Base-by-base conservation (phyloP, 2,329 filamentous ascomycete species). In the Calonectria pauciramosa region DNA sequence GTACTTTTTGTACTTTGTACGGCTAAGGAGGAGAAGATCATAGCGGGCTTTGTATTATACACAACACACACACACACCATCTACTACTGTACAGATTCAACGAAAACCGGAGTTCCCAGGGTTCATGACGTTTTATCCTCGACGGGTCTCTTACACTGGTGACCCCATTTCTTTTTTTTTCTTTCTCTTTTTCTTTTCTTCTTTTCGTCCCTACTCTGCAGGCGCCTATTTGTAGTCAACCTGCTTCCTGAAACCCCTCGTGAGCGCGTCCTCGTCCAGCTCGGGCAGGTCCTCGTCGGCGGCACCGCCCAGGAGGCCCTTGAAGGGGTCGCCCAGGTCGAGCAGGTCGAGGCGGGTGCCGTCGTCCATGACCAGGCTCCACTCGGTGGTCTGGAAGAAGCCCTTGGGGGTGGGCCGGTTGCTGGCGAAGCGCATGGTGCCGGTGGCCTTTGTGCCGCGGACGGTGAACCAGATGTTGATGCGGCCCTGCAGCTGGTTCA, bases 401-500 rank as follows among this genome's bases (percentile, higher is more conserved):
- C 88, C 89, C 80, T 91, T 90, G 72, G 88, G 79, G 10, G 85
- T 86, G 79, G 90, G 92, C 82, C 97, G 90, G 83, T 91, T 88
- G 87, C 95, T 97, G 79, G 89, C 91, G 85, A 99, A 97, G 82
- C 91, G 91, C 91, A 98, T 97, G 83, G 92, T 89, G 10, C 93
- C 97, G 79, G 89, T 87, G 72, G 86, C 88, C 83, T 89, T 92
- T 36, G 92, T 95, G 51, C 97, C 97, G 86, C 94, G 95, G 34
- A 99, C 97, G 86, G 91, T 90, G 85, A 98, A 99, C 71, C 87
- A 88, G 73, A 99, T 95, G 88, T 99, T 90, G 84, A 99, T 98
- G 80, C 92, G 90, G 30, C 97, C 97, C 86, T 96, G 95, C 84
- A 99, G 86, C 88, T 98, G 96, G 87, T 98, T 97, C 90, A 99